Evolutionary conservation across 169 alveolate species (phyloP), one percentile per base, ranked within the genome.

Genomic region (Plasmodium billcollinsi): DNA sequence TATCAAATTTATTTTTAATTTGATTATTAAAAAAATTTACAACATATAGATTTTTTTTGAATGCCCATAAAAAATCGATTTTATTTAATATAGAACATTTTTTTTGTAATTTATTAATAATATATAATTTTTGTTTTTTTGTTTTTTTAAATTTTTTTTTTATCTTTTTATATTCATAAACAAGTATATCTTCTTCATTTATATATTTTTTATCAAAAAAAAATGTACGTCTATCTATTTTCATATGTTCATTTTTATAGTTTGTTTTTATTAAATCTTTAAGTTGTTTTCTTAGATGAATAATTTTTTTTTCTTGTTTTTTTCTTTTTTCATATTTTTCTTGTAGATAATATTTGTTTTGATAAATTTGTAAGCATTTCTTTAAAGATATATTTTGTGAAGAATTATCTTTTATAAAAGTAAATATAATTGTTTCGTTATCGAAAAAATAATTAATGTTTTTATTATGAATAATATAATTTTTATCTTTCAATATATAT

Each of bases 181-280:
- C 29, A 15, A 78, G 54, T 59, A 78, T 78, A 50, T 78, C 89
- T 65, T 66, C 49, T 49, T 78, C 89, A 58, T 78, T 78, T 65
- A 78, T 78, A 66, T 65, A 50, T 52, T 45, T 78, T 43, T 52
- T 78, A 43, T 78, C 89, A n/a, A 78, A 78, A 65, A 78, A 78
- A 21, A 78, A 78, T 6, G 15, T 15, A 18, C 54, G 33, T 66
- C 89, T 50, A 2, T 78, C 66, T 33, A 78, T 65, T 65, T 63
- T 66, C 21, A 66, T 66, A 24, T 9, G 39, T 12, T 20, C n/a
- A 59, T 59, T 66, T n/a, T 78, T 50, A 14, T 63, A 45, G 43
- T 78, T 78, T 78, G 65, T 59, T 24, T 54, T 24, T 52, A 78
- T 78, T 18, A 78, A 59, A 8, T 65, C 70, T 8, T 65, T 65